Evolutionary conservation across 305 asterid species (phyloP), one percentile per base, ranked within the genome.

Genomic region (Euphrasia arctica): DNA sequence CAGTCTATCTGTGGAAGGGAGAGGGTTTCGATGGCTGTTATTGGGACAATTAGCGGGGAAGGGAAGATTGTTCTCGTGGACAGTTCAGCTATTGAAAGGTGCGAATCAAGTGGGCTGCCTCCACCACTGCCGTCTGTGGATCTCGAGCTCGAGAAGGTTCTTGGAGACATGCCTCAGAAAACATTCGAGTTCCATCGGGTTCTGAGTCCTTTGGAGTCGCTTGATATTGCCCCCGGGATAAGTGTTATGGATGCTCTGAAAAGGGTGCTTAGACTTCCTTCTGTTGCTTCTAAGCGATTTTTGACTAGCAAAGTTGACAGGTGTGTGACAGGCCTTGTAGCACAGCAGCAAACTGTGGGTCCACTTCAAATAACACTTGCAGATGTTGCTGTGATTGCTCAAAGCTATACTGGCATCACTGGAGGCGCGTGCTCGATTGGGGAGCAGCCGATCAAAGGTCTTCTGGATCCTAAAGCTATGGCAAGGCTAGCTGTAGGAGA

Each of bases 331-430:
- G 97, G 97, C 45, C 94, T 92, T 42, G 97, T 93, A 59, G 98
- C 98, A 6, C 97, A 93, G 72, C 98, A 93, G 84, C 97, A 93
- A 79, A 90, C 98, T 45, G 97, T 90, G 70, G 98, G 98, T 41
- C 98, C 98, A 49, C 74, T 93, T 78, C 95, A 93, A 74, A 83
- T 90, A 60, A 79, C 98, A 2, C 95, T 93, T 58, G 62, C 99
- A 52, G 98, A 92, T 75, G 98, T 92, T 62, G 96, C 95, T 32
- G 97, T 90, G 4, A 83, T 93, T 75, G 94, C 94, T 68, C 99
- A 93, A 60, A 82, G 90, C 60, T 90, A 77, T 65, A 83, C 87
- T 3, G 95, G 64, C 66, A 75, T 82, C 15, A 90, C 97, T 0
- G 97, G 98, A 64, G 96, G 90, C 63, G 95, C 96, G 7, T 87